phyloP scores from a whole-genome alignment of 1,284 basidiomycete genomes.

The Ganoderma multipileum region DNA sequence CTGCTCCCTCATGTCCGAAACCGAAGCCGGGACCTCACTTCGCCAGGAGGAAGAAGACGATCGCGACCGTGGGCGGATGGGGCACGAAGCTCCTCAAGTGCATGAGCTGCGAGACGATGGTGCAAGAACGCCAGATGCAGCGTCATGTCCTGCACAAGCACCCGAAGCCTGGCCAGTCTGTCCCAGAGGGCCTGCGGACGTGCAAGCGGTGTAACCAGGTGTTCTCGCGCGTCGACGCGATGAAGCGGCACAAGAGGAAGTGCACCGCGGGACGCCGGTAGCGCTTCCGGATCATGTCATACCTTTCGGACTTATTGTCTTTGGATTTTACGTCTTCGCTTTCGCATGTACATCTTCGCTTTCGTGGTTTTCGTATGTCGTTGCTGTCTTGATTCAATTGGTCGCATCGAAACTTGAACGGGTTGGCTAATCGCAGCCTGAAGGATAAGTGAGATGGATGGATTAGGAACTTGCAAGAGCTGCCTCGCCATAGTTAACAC shows the following conservation, averaged over 20 bases:
- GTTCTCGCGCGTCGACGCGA: background rate
- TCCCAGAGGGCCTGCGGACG: background rate
- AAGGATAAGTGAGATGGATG: too few relatives aligned
- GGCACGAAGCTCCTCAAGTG: background rate
- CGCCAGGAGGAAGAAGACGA: background rate
- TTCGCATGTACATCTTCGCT: background rate
- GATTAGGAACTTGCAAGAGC: too few relatives aligned
- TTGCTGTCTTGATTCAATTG: background rate
- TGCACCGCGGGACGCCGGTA: background rate
- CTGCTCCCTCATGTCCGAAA: background rate
- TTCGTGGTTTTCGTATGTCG: background rate
- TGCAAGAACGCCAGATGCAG: slow-evolving; percentile 1
- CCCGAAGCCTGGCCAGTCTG: background rate
- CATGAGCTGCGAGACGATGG: background rate
- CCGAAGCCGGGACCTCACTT: background rate
- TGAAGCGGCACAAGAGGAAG: background rate
- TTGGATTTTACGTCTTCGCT: background rate
- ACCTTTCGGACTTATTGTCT: background rate
- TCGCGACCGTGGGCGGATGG: background rate
- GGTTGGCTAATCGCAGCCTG: too few relatives aligned
- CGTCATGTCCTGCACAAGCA: background rate
- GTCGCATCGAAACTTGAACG: background rate
- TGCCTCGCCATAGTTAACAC: too few relatives aligned
- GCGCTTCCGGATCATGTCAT: background rate
- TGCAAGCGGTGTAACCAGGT: background rate